These are phyloP conservation scores for Benincasa hispida DNA, from an alignment of 306 rosid genomes.

Conservation along the genomic window DNA sequence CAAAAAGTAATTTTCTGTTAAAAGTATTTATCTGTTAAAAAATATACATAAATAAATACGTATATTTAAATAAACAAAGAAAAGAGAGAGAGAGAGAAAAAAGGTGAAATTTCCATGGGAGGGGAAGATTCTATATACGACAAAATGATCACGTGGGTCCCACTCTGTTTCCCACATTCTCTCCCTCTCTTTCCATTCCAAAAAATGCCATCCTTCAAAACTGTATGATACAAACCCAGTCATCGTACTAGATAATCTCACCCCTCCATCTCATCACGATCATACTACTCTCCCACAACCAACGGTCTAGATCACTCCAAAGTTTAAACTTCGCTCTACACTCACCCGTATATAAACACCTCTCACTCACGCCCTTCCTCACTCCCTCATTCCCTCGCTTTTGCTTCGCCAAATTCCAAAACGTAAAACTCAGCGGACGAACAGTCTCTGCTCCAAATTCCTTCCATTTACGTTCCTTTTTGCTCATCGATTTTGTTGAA, in stretches of 20 bases:
- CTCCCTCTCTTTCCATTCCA: constrained; percentile 8
- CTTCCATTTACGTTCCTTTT: not conserved
- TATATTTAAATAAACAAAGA: not conserved
- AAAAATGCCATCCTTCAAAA: not conserved
- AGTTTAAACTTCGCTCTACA: not conserved
- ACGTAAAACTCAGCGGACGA: not conserved
- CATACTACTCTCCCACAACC: not conserved
- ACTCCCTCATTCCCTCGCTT: constrained; percentile 6
- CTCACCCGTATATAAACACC: constrained; percentile 5
- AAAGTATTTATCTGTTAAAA: no score
- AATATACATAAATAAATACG: no score
- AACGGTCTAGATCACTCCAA: not conserved
- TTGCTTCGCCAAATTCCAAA: not conserved
- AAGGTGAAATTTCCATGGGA: not conserved
- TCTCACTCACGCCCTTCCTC: not conserved
- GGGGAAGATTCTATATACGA: constrained; percentile 16
- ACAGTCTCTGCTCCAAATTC: not conserved
- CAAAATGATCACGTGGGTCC: constrained; percentile 29
- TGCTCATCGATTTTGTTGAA: not conserved
- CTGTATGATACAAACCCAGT: not conserved
- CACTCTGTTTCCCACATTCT: not conserved
- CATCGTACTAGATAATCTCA: not conserved
- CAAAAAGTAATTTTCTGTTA: no score
- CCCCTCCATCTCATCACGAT: not conserved
- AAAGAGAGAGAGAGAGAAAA: not conserved